Percentiles rank a stretch among this genome's conserved stretches.
Evolutionary conservation across 2,329 filamentous ascomycete genomes (phyloP).

Genomic region (Meredithiella fracta): DNA sequence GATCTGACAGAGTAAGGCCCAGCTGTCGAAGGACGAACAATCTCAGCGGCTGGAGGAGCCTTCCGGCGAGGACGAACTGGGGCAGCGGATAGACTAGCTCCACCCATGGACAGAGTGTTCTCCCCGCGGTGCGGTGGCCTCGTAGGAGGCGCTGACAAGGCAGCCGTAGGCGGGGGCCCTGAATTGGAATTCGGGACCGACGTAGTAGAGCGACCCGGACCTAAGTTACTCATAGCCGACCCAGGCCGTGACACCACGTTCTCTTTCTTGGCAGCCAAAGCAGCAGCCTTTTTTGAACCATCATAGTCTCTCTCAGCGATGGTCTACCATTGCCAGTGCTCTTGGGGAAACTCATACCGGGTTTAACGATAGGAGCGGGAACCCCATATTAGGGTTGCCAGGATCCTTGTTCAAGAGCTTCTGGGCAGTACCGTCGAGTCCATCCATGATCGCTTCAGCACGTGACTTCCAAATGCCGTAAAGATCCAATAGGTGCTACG

Average conservation of each 20-base stretch:
- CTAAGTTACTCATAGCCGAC: slow-evolving; percentile 47
- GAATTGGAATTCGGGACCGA: slow-evolving; percentile 23
- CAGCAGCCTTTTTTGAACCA: slow-evolving; percentile 57
- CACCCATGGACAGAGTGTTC: slow-evolving; percentile 27
- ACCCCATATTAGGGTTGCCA: slow-evolving; percentile 56
- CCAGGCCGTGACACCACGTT: slow-evolving; percentile 38
- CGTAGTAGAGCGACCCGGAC: slow-evolving; percentile 29
- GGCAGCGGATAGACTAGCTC: slow-evolving; percentile 45
- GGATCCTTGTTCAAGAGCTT: slow-evolving; percentile 68
- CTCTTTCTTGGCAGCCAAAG: slow-evolving; percentile 31
- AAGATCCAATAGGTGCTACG: slow-evolving; percentile 79
- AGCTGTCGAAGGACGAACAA: slow-evolving; percentile 44
- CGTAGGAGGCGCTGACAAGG: slow-evolving; percentile 17
- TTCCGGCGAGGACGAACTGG: slow-evolving; percentile 45
- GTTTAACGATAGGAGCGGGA: slow-evolving; percentile 31
- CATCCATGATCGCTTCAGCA: slow-evolving; percentile 62
- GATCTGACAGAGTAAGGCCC: slow-evolving; percentile 47
- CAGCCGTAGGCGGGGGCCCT: slow-evolving; percentile 17
- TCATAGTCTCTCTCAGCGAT: slow-evolving; percentile 66
- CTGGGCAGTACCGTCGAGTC: slow-evolving; percentile 62
- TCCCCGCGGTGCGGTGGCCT: slow-evolving; percentile 21
- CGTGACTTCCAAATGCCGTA: slow-evolving; percentile 58
- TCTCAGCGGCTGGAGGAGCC: slow-evolving; percentile 35
- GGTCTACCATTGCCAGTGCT: slow-evolving; percentile 42
- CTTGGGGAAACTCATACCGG: slow-evolving; percentile 44